phyloP scores from a whole-genome alignment of 371 early-diverging fungal genomes.

The Synchytrium microbalum region DNA sequence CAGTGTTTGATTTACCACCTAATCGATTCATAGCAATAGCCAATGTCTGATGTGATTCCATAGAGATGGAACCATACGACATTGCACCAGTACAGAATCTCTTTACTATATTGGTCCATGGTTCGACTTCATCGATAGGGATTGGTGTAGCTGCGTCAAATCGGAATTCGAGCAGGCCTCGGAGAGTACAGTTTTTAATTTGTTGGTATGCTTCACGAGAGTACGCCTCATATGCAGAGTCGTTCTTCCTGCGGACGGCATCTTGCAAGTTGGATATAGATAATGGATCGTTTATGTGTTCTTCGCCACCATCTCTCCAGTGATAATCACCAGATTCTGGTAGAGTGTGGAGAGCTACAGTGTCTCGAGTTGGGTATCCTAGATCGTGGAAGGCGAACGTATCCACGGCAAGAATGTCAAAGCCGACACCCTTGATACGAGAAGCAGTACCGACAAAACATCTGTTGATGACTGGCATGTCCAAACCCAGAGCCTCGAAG shows the following conservation, averaged over 20 bases:
- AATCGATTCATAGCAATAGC: slow-evolving; percentile 92
- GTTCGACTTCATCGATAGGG: slow-evolving; percentile 90
- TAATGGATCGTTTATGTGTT: slow-evolving; percentile 85
- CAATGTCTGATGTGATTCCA: slow-evolving; percentile 86
- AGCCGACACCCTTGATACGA: slow-evolving; percentile 82
- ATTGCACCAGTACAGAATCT: slow-evolving; percentile 97
- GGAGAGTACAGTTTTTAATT: slow-evolving; percentile 85
- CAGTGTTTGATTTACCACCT: slow-evolving; percentile 95
- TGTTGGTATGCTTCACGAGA: slow-evolving; percentile 66
- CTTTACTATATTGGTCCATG: slow-evolving; percentile 91
- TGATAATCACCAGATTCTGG: slow-evolving; percentile 93
- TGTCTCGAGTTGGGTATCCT: slow-evolving; percentile 71
- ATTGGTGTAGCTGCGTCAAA: slow-evolving; percentile 62
- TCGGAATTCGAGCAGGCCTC: slow-evolving; percentile 89
- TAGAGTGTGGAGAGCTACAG: slow-evolving; percentile 51
- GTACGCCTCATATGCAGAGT: slow-evolving; percentile 75
- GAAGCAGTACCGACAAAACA: slow-evolving; percentile 94
- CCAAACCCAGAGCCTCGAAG: slow-evolving; percentile 92
- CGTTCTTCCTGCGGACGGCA: slow-evolving; percentile 89
- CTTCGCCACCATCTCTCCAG: slow-evolving; percentile 89
- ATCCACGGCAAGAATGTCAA: slow-evolving; percentile 81
- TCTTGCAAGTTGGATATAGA: slow-evolving; percentile 86
- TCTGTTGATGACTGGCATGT: slow-evolving; percentile 73
- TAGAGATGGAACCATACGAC: slow-evolving; percentile 96
- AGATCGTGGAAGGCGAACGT: slow-evolving; percentile 77